phyloP scores from a whole-genome alignment of 1,284 basidiomycete species.

The Microbotryum violaceum region DNA sequence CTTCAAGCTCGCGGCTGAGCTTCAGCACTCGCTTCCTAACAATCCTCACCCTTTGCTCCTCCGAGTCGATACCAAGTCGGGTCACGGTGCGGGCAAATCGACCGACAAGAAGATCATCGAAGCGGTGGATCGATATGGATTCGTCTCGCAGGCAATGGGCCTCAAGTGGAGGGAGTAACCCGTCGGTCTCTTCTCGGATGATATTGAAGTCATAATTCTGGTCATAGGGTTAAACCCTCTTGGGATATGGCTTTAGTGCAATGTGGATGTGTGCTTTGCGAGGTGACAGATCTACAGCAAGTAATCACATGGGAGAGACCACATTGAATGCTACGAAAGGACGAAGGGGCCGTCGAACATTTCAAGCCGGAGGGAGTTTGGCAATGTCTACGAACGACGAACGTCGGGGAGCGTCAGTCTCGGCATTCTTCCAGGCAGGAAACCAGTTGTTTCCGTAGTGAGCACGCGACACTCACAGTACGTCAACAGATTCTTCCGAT shows the following conservation, averaged over 20 bases:
- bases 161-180: slow-evolving; percentile 40
- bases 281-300: too few species aligned
- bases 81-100: slow-evolving; percentile 60
- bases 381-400: not conserved
- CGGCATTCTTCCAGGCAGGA: not conserved
- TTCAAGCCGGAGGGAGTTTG: too few species aligned
- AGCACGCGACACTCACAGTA: slow-evolving; percentile 44
- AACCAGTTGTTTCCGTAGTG: not conserved
- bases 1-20: slow-evolving; percentile 65
- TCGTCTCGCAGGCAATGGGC: slow-evolving; percentile 52
- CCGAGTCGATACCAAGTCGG: slow-evolving; percentile 67
- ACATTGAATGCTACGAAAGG: too few species aligned
- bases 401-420: not conserved
- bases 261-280: too few species aligned
- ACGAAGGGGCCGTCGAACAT: too few species aligned
- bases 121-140: slow-evolving; percentile 59
- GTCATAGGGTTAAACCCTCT: too few species aligned
- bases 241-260: too few species aligned
- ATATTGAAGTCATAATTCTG: too few species aligned
- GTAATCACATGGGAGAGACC: too few species aligned
- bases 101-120: slow-evolving; percentile 68
- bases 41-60: slow-evolving; percentile 60
- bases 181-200: not conserved
- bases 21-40: slow-evolving; percentile 57
- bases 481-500: slow-evolving; percentile 64